Conservation (phyloP, 164 flowering plant genomes). For the Malania oleifera region DNA sequence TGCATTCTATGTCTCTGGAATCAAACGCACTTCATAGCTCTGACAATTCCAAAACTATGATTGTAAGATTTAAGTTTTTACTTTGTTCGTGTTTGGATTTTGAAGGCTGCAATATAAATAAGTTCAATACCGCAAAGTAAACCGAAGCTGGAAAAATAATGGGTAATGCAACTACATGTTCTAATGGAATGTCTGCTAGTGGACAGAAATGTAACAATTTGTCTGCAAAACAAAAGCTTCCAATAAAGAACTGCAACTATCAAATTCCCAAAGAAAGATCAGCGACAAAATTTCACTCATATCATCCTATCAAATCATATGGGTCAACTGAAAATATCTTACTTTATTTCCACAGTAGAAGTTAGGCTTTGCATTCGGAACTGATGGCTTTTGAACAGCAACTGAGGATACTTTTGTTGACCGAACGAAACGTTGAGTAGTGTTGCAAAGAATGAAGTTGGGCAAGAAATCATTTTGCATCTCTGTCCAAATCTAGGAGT, state of each 20-base stretch:
- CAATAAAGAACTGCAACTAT: not conserved
- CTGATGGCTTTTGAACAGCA: slow-evolving; percentile 85
- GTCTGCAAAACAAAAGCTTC: not conserved
- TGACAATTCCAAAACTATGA: too few relatives aligned
- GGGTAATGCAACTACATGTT: too few relatives aligned
- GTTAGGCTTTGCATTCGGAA: slow-evolving; percentile 84
- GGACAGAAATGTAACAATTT: too few relatives aligned
- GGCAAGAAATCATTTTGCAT: slow-evolving; percentile 97
- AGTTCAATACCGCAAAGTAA: too few relatives aligned
- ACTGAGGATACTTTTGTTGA: slow-evolving; percentile 62
- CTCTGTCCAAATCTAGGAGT: slow-evolving; percentile 81
- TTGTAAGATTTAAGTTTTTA: too few relatives aligned
- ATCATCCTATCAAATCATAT: slow-evolving; percentile 1
- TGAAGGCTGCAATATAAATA: too few relatives aligned
- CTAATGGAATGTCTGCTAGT: too few relatives aligned
- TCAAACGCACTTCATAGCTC: too few relatives aligned
- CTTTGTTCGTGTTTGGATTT: too few relatives aligned
- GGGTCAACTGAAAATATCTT: slow-evolving; percentile 22
- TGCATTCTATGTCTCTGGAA: too few relatives aligned
- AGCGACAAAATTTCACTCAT: not conserved
- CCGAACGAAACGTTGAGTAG: slow-evolving; percentile 90
- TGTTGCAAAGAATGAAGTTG: slow-evolving; percentile 91
- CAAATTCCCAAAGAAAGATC: not conserved
- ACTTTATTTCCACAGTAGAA: slow-evolving; percentile 97
- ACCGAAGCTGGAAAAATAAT: too few relatives aligned